Conservation (phyloP, 805 yeast genomes). For the Cyberlindnera misumaiensis region DNA sequence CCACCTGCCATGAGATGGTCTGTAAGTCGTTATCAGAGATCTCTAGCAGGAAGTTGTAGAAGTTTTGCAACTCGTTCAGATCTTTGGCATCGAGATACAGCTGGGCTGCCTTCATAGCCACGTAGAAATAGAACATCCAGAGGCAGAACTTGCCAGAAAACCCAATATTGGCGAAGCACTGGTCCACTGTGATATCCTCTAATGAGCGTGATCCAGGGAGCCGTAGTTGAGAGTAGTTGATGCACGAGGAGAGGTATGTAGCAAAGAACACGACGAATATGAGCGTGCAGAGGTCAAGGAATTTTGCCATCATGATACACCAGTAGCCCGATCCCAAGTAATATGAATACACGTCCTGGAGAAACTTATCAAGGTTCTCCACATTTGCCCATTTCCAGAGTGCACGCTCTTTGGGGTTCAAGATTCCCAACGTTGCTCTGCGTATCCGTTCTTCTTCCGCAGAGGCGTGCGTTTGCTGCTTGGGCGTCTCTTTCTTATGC, state of each 20-base stretch:
- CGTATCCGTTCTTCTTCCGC: constrained; percentile 19
- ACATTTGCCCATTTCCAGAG: constrained; percentile 96
- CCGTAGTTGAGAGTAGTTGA: constrained; percentile 51
- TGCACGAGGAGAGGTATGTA: constrained; percentile 74
- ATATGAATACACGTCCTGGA: constrained; percentile 76
- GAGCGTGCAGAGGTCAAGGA: constrained; percentile 65
- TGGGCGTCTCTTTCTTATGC: neutral
- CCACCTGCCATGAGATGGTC: constrained; percentile 88
- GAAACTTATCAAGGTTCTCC: constrained; percentile 80
- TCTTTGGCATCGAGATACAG: constrained; percentile 58
- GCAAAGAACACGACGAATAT: constrained; percentile 75
- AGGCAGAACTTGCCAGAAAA: constrained; percentile 50
- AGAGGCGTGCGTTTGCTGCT: constrained; percentile 1
- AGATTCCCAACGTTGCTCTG: constrained; percentile 30
- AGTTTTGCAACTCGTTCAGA: constrained; percentile 66
- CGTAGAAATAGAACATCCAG: constrained; percentile 52
- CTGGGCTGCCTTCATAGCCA: constrained; percentile 46
- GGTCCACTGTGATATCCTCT: constrained; percentile 28
- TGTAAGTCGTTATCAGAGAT: constrained; percentile 79
- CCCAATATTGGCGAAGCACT: constrained; percentile 40
- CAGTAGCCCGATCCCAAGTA: constrained; percentile 79
- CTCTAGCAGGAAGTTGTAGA: constrained; percentile 64
- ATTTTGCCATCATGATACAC: constrained; percentile 64
- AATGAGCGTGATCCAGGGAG: constrained; percentile 21
- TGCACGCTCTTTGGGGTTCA: constrained; percentile 69